Base-by-base conservation (phyloP, 176 grass and related monocot genomes). In the Echinochloa phyllopogon region DNA sequence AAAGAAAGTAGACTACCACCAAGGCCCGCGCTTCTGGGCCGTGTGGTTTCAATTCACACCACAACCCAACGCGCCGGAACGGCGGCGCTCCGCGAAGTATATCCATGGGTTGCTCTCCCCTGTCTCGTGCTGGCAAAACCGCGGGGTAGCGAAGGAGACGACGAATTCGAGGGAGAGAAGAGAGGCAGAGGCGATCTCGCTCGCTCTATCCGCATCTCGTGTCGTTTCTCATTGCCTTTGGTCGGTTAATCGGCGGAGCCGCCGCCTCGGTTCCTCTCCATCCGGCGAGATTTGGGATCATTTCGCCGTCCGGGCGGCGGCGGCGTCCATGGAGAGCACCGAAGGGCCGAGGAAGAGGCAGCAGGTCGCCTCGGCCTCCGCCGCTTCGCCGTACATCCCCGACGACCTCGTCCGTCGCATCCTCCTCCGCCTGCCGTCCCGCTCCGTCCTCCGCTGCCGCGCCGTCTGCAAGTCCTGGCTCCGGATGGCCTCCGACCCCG, bases 321-420 rank as follows among this genome's bases (percentile, higher is more conserved):
- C 42, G 75, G 40, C 42, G 57, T 3, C 58, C 69, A 72, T 72
- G 76, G 57, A 33, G 57, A 47, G 40, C 23, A 63, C 57, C 57
- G 41, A 25, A 14, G 24, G 41, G 2, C 41, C 24, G 41, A 59
- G 76, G 41, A 78, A 78, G 76, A 63, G 58, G 76, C 41, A 21
- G 57, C 40, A 2, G 10, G 8, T 18, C 41, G 48, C 29, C 50
- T 36, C 72, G 3, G 23, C 57, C 6, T 44, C 75, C 6, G 69
- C 75, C 6, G 69, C 42, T 42, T 24, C 66, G 1, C 5, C 56
- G 57, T 2, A 63, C 76, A 33, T 79, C 44, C 36, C 68, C 58
- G 68, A 80, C 6, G 73, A 82, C 13, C 18, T 90, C 67, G 21
- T 90, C 58, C 6, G 27, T 48, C 74, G n/a, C 43, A 83, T 83